Evolutionary conservation across 345 rosid genomes (phyloP).

Genomic region (Citrus mangshanensis): DNA sequence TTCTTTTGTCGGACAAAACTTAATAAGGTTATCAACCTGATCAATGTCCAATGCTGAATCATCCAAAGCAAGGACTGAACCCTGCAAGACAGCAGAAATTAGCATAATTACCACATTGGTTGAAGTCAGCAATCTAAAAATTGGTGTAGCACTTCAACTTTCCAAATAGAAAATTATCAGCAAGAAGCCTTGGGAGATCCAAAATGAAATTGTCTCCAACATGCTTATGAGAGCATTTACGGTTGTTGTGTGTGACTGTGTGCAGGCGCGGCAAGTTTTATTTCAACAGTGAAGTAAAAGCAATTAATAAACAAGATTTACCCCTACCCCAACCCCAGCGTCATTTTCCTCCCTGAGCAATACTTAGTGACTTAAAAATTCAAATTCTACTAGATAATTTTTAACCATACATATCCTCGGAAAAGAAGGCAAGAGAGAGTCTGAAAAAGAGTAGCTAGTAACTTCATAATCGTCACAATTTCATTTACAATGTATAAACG

Average conservation of each 20-base stretch:
- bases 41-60: slow-evolving; percentile 70
- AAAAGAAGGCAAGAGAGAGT: background rate
- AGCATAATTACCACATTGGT: slow-evolving; percentile 12
- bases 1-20: slow-evolving; percentile 87
- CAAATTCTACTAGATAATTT: background rate
- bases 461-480: background rate
- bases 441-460: background rate
- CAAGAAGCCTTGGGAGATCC: background rate
- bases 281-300: background rate
- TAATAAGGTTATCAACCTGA: slow-evolving; percentile 79
- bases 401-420: background rate
- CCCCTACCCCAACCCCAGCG: background rate
- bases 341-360: background rate
- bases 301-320: slow-evolving; percentile 1
- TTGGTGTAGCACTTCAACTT: slow-evolving; percentile 9
- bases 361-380: background rate
- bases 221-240: background rate
- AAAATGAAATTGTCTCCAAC: background rate
- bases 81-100: slow-evolving; percentile 41
- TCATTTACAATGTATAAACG: background rate
- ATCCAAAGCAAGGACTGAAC: slow-evolving; percentile 73
- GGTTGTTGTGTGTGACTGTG: background rate
- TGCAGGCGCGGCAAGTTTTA: background rate
- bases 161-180: background rate
- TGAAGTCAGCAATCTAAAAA: background rate